Percentiles rank a stretch among this genome's conserved stretches.
These are phyloP conservation scores for Cicer cuneatum DNA, from an alignment of 306 rosid species.

Conservation along the genomic window DNA sequence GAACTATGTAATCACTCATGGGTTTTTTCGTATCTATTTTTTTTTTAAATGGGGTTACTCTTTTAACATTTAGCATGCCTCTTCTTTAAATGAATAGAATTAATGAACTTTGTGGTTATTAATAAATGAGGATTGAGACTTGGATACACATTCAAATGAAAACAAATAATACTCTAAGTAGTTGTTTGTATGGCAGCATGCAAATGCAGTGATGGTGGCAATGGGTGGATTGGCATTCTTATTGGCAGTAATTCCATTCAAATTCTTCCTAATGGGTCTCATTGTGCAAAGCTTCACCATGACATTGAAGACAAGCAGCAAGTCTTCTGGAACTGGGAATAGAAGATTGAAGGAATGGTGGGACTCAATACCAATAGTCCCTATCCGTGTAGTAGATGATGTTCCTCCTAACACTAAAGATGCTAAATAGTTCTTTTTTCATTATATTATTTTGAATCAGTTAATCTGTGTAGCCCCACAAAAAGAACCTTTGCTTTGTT, in stretches of 20 bases:
- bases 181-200: constrained; percentile 65
- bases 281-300: constrained; percentile 56
- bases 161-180: too few relatives aligned
- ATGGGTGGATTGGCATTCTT: constrained; percentile 60
- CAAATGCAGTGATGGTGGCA: constrained; percentile 66
- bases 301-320: constrained; percentile 51
- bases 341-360: constrained; percentile 91
- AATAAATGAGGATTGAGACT: neutral
- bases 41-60: too few relatives aligned
- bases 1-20: too few relatives aligned
- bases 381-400: constrained; percentile 64
- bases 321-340: constrained; percentile 54
- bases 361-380: constrained; percentile 87
- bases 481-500: neutral
- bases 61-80: too few relatives aligned
- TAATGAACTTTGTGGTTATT: neutral
- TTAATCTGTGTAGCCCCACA: neutral
- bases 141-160: neutral
- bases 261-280: constrained; percentile 62
- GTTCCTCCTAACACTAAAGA: constrained; percentile 27
- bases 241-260: constrained; percentile 69
- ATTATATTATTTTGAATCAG: constrained; percentile 3
- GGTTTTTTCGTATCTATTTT: too few relatives aligned
- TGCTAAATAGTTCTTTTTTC: constrained; percentile 31
- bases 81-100: too few relatives aligned